phyloP scores from a whole-genome alignment of 2,329 filamentous ascomycete species.

The Hypoxylon sp. region DNA sequence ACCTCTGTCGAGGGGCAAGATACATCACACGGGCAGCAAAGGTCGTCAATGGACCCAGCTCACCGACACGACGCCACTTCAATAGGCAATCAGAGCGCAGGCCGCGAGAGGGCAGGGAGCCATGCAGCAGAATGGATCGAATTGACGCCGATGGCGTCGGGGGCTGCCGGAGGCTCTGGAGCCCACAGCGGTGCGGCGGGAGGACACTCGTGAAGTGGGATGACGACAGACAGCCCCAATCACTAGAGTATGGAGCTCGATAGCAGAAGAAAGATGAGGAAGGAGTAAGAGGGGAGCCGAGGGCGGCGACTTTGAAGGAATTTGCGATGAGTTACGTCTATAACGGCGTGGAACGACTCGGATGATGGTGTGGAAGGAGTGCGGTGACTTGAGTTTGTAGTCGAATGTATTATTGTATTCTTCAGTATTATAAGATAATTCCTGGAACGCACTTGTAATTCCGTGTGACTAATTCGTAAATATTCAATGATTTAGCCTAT shows the following conservation, averaged over 20 bases:
- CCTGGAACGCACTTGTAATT: not conserved
- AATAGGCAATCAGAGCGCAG: not conserved
- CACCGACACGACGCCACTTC: not conserved
- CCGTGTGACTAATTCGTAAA: not conserved
- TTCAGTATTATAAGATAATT: not conserved
- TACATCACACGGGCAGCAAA: not conserved
- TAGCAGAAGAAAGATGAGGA: not conserved
- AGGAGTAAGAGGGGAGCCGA: not conserved
- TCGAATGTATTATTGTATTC: not conserved
- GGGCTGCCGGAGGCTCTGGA: not conserved
- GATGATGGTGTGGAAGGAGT: not conserved
- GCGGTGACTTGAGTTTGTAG: not conserved
- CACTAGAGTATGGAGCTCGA: not conserved
- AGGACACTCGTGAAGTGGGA: not conserved
- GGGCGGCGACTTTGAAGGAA: not conserved
- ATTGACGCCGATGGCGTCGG: not conserved
- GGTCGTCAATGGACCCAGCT: not conserved
- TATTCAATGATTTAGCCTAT: not conserved
- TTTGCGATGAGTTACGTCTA: not conserved
- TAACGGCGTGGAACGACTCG: not conserved
- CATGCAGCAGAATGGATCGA: not conserved
- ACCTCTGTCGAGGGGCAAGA: not conserved
- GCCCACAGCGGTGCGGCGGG: not conserved
- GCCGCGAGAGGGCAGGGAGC: not conserved
- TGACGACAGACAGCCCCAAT: not conserved